These are phyloP conservation scores for Mercurialis annua DNA, from an alignment of 345 rosid genomes.

Conservation along the genomic window DNA sequence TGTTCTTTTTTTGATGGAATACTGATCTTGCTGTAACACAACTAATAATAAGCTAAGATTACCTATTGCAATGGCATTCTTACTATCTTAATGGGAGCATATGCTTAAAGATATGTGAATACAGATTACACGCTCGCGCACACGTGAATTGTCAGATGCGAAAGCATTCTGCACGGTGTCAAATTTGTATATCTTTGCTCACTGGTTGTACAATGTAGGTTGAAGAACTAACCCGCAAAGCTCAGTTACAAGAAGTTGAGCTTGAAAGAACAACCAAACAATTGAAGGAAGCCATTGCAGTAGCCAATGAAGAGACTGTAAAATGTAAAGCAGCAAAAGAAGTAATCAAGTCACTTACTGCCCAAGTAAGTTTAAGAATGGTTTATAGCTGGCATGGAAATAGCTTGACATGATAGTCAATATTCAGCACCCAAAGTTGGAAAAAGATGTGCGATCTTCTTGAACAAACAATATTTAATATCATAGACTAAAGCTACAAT, in stretches of 20 bases:
- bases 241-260: slow-evolving; percentile 48
- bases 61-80: neutral
- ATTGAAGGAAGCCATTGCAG: slow-evolving; percentile 47
- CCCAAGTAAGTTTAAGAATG: slow-evolving; percentile 34
- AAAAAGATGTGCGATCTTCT: neutral
- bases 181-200: slow-evolving; percentile 5
- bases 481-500: neutral
- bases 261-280: slow-evolving; percentile 44
- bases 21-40: neutral
- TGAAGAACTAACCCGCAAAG: slow-evolving; percentile 54
- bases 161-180: neutral
- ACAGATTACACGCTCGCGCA: neutral
- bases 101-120: neutral
- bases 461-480: neutral
- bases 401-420: neutral
- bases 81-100: neutral
- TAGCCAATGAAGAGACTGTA: slow-evolving; percentile 49
- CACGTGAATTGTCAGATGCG: neutral
- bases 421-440: neutral
- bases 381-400: neutral
- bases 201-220: slow-evolving; percentile 38
- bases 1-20: neutral
- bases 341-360: slow-evolving; percentile 50
- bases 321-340: slow-evolving; percentile 55
- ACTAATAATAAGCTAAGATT: neutral